Evolutionary conservation across 1,284 basidiomycete species (phyloP).

Genomic region (Ustilago curta): DNA sequence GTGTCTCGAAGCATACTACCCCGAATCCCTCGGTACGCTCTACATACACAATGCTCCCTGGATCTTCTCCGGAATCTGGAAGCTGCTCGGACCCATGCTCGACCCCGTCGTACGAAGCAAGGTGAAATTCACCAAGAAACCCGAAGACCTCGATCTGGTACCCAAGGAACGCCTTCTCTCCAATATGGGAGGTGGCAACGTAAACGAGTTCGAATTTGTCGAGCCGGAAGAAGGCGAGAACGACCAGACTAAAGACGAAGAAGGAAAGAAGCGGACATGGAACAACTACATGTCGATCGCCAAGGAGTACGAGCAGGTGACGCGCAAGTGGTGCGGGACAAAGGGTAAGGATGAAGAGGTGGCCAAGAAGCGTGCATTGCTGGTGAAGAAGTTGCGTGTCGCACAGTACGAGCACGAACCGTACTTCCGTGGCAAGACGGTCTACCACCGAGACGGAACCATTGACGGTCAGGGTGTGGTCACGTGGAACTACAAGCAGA

Average conservation of each 20-base stretch:
- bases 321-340: slow-evolving; percentile 65
- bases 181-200: slow-evolving; percentile 54
- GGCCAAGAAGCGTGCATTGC: slow-evolving; percentile 57
- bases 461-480: slow-evolving; percentile 66
- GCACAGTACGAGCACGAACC: slow-evolving; percentile 69
- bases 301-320: slow-evolving; percentile 65
- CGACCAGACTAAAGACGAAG: slow-evolving; percentile 56
- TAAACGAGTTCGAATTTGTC: slow-evolving; percentile 50
- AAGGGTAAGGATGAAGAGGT: slow-evolving; percentile 47
- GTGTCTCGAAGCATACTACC: slow-evolving; percentile 70
- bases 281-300: slow-evolving; percentile 62
- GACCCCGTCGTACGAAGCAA: slow-evolving; percentile 67
- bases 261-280: slow-evolving; percentile 60
- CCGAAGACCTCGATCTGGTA: slow-evolving; percentile 62
- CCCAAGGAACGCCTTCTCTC: slow-evolving; percentile 55
- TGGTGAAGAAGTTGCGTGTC: slow-evolving; percentile 66
- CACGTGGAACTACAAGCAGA: slow-evolving; percentile 66
- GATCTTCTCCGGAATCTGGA: slow-evolving; percentile 70
- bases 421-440: slow-evolving; percentile 63
- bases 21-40: slow-evolving; percentile 69
- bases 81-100: slow-evolving; percentile 66
- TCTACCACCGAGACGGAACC: slow-evolving; percentile 68
- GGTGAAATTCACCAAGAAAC: slow-evolving; percentile 65
- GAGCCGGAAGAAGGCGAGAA: slow-evolving; percentile 67
- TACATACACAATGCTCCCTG: slow-evolving; percentile 70